Evolutionary conservation across 1,284 basidiomycete species (phyloP).

Genomic region (Rhizoctonia solani): DNA sequence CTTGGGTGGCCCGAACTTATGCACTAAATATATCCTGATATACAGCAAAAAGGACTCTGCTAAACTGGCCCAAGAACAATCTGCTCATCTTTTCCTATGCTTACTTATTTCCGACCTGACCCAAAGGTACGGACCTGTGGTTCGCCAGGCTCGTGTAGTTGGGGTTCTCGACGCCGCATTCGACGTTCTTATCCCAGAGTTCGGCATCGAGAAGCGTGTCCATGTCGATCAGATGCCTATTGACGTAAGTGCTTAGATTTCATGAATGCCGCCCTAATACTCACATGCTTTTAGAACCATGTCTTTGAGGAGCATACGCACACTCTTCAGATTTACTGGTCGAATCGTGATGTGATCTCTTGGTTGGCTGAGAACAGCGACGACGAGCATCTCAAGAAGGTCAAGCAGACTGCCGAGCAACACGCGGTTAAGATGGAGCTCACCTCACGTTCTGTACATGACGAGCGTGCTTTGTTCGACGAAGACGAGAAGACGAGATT

Average conservation of each 20-base stretch:
- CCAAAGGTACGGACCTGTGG: conserved; percentile 90
- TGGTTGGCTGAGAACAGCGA: conserved; percentile 95
- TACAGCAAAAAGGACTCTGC: conserved; percentile 87
- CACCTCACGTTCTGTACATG: conserved; percentile 73
- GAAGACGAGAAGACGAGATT: conserved; percentile 75
- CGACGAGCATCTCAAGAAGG: conserved; percentile 89
- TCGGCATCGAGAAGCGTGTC: conserved; percentile 97
- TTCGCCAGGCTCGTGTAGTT: conserved; percentile 91
- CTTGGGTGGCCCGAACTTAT: neutral
- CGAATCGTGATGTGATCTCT: conserved; percentile 84
- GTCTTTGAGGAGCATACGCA: conserved; percentile 92
- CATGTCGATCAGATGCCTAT: conserved; percentile 99
- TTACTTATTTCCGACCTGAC: conserved; percentile 92
- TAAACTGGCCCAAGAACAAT: conserved; percentile 92
- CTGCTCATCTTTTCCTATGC: conserved; percentile 92
- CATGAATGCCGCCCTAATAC: conserved; percentile 28
- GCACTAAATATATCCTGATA: conserved; percentile 22
- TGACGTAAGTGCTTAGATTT: conserved; percentile 60
- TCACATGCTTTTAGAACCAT: conserved; percentile 64
- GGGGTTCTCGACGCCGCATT: conserved; percentile 95
- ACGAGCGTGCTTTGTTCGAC: conserved; percentile 86
- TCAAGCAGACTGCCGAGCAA: conserved; percentile 85
- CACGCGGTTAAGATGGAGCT: conserved; percentile 87
- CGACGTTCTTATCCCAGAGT: conserved; percentile 91
- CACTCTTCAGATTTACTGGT: conserved; percentile 91